Base-by-base conservation (phyloP, 306 rosid genomes). In the Hippophae gyantsensis region DNA sequence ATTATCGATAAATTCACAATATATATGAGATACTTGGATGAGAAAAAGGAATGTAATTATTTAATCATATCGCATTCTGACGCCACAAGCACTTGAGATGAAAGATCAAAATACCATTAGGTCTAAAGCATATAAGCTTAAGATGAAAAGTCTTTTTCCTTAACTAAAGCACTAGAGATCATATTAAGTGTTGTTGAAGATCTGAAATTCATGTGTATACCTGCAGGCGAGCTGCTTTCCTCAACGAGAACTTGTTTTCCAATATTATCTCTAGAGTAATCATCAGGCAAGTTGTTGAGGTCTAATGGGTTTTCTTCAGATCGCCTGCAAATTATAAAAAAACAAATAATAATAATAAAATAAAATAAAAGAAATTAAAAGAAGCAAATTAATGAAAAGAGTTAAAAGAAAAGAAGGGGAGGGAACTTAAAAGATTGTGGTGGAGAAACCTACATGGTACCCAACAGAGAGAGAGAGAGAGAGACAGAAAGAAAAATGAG, bases 211-310 rank as follows among this genome's bases (percentile, higher is more conserved):
- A 18, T 18, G 18, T 58, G 50, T 40, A 45, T 63, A 72, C 85
- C 82, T 41, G 92, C 62, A 38, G 79, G 75, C 38, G 38, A 27
- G 38, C 38, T 27, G 72, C 52, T 63, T 43, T 77, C 89, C 50
- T 89, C 82, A 27, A 27, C 4, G 48, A 73, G 55, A 60, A 66
- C 55, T 60, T 84, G 97, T 72, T 86, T 82, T 48, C 86, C 85
- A 63, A 27, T 27, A 27, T 27, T 27, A 27, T 77, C 80, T 55
- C 74, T 78, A 67, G 81, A 66, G 48, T 57, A 72, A 75, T 89
- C 97, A 62, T 84, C 95, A 7, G 97, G 97, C 65, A 89, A 82
- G 72, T 84, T 89, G 81, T 86, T 89, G 73, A 89, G 97, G 77
- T 89, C 97, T 64, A 89, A 79, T 6, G 97, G 90, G 68, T 80